Evolutionary conservation across 257 asterid species (phyloP).

Genomic region (Datura wrightii): DNA sequence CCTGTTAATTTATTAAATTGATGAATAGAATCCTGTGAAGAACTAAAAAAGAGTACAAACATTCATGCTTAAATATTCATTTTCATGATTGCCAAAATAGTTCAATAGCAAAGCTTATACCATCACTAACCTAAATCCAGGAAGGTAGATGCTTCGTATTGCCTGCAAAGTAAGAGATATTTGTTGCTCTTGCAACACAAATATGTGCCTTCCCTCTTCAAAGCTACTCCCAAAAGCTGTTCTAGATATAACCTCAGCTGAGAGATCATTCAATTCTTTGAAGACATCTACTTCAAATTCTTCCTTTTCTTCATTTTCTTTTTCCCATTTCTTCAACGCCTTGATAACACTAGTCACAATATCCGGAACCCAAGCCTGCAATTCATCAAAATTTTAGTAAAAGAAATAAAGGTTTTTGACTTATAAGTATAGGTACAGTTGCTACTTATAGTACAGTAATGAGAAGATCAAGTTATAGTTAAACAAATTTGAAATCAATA

Average conservation of each 20-base stretch:
- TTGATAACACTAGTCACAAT: slow-evolving; percentile 40
- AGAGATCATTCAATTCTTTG: slow-evolving; percentile 46
- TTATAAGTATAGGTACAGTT: not conserved
- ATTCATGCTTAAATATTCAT: slow-evolving; percentile 3
- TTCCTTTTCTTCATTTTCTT: slow-evolving; percentile 37
- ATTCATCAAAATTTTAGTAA: slow-evolving; percentile 12
- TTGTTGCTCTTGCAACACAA: slow-evolving; percentile 59
- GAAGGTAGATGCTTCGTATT: slow-evolving; percentile 53
- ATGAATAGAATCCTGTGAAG: not conserved
- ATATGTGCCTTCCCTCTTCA: slow-evolving; percentile 59
- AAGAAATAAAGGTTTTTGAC: not conserved
- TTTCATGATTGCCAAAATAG: slow-evolving; percentile 1
- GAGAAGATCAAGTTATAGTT: not conserved
- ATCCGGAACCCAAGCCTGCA: slow-evolving; percentile 54
- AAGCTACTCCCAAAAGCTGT: slow-evolving; percentile 68
- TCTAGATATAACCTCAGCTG: slow-evolving; percentile 57
- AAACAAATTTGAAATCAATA: not conserved
- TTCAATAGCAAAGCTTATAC: not conserved
- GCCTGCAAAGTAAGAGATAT: slow-evolving; percentile 51
- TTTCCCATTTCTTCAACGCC: slow-evolving; percentile 48
- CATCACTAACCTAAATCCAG: slow-evolving; percentile 56
- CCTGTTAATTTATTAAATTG: slow-evolving; percentile 33
- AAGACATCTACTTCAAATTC: slow-evolving; percentile 49
- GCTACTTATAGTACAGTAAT: not conserved
- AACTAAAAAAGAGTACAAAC: not conserved